Evolutionary conservation across 1,284 basidiomycete genomes (phyloP).

Genomic region (Puccinia horiana): DNA sequence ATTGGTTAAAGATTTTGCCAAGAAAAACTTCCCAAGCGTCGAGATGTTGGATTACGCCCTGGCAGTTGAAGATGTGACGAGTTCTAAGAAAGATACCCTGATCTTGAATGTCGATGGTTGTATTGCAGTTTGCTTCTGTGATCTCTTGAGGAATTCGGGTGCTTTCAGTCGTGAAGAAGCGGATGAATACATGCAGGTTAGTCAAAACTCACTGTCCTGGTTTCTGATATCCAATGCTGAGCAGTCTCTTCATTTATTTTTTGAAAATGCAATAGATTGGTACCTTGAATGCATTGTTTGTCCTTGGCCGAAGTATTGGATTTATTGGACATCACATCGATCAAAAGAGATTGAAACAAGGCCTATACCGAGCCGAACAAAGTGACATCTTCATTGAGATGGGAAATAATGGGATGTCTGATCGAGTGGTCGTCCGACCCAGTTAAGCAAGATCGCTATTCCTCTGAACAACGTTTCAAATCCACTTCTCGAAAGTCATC

Average conservation of each 20-base stretch:
- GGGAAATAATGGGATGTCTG: constrained; percentile 32
- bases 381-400: constrained; percentile 48
- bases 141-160: constrained; percentile 85
- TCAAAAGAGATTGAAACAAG: constrained; percentile 86
- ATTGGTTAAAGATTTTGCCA: constrained; percentile 95
- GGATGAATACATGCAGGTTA: constrained; percentile 87
- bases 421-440: constrained; percentile 47
- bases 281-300: constrained; percentile 92
- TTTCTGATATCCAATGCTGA: background rate
- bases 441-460: background rate
- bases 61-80: constrained; percentile 95
- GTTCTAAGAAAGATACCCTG: constrained; percentile 88
- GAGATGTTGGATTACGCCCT: constrained; percentile 88
- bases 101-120: constrained; percentile 97
- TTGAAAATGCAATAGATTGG: constrained; percentile 64
- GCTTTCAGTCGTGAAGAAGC: constrained; percentile 96
- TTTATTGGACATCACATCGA: constrained; percentile 94
- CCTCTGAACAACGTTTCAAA: background rate
- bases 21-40: constrained; percentile 86
- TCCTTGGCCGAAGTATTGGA: constrained; percentile 93
- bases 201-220: constrained; percentile 48
- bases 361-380: constrained; percentile 51
- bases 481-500: background rate
- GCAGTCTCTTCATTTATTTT: background rate
- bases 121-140: constrained; percentile 97